These are phyloP conservation scores for Phytophthora pini DNA, from an alignment of 352 stramenopile species.

Conservation along the genomic window DNA sequence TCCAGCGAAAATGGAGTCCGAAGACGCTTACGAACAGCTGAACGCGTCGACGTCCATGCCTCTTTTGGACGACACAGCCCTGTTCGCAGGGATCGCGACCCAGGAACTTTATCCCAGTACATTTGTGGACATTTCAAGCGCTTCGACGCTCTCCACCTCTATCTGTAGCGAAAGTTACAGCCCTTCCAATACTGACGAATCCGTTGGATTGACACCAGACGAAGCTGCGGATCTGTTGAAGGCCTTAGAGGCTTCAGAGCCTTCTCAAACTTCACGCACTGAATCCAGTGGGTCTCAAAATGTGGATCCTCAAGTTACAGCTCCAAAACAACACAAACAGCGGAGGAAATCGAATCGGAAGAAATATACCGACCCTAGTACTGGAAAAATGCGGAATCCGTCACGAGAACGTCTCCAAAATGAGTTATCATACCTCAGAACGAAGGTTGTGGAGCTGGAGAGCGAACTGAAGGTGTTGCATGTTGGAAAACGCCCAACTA, in stretches of 20 bases:
- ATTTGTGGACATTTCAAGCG: not conserved
- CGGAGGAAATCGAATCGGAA: conserved; percentile 23
- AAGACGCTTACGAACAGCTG: conserved; percentile 1
- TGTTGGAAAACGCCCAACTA: conserved; percentile 8
- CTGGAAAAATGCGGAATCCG: conserved; percentile 48
- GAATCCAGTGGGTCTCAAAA: not conserved
- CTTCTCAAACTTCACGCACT: conserved; percentile 8
- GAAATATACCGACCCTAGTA: conserved; percentile 17
- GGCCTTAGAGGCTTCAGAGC: conserved; percentile 30
- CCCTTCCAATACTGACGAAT: conserved; percentile 2
- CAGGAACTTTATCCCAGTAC: not conserved
- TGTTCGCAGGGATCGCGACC: not conserved
- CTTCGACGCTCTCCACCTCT: not conserved
- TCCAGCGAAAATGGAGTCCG: conserved; percentile 15
- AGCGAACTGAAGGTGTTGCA: conserved; percentile 40
- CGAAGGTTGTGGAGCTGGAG: conserved; percentile 54
- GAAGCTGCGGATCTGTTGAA: conserved; percentile 41
- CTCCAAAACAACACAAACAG: conserved; percentile 1
- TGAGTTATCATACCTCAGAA: conserved; percentile 51
- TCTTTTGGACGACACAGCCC: conserved; percentile 6
- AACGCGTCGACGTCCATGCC: conserved; percentile 8
- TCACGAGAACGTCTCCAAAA: conserved; percentile 57
- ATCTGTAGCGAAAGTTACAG: conserved; percentile 25
- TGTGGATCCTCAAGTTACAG: not conserved
- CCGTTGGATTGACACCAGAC: conserved; percentile 32